Base-by-base conservation (phyloP, 2,329 filamentous ascomycete species). In the Colletotrichum brevisporum region DNA sequence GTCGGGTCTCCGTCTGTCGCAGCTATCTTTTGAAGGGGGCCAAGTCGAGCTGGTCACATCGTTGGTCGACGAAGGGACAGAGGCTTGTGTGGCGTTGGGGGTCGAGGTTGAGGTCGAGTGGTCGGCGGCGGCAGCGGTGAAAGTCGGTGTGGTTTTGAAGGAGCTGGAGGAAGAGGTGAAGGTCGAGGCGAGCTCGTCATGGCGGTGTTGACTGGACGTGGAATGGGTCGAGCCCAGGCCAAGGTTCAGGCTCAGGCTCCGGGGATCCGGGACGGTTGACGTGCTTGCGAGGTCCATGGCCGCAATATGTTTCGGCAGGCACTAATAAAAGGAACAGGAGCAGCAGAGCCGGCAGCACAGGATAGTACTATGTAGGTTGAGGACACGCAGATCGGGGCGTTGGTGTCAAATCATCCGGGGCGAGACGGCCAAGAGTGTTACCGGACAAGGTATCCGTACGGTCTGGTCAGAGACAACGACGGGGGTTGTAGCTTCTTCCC, bases 1-100 rank as follows among this genome's bases (percentile, higher is more conserved):
- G 68, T 86, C 82, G 24, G 83, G 83, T 66, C 85, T 80, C 69
- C 83, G 78, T 72, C 85, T 82, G 71, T 88, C 83, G 75, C 86
- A 89, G 75, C 84, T 85, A 65, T 85, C 80, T 70, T 67, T 71
- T 21, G 72, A 74, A 39, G 72, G 74, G n/a, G 27, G 52, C 31
- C 70, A 67, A 27, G 53, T 63, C 27, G 52, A 47, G 18, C 62
- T 55, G 9, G 31, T 71, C 50, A 67, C 67, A 70, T 70, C 48
- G 60, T 57, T 65, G 69, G 52, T 27, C 47, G 45, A 39, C 10
- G 45, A 61, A 39, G 39, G 51, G 55, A 26, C 18, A 24, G 39
- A 26, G 39, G 60, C 57, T 36, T 36, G 45, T 36, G 45, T 27
- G 12, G 51, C 8, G 51, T 31, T 21, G 27, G 59, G 15, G 21